These are phyloP conservation scores for Cordyceps farinosa DNA, from an alignment of 2,329 filamentous ascomycete genomes.

Conservation along the genomic window DNA sequence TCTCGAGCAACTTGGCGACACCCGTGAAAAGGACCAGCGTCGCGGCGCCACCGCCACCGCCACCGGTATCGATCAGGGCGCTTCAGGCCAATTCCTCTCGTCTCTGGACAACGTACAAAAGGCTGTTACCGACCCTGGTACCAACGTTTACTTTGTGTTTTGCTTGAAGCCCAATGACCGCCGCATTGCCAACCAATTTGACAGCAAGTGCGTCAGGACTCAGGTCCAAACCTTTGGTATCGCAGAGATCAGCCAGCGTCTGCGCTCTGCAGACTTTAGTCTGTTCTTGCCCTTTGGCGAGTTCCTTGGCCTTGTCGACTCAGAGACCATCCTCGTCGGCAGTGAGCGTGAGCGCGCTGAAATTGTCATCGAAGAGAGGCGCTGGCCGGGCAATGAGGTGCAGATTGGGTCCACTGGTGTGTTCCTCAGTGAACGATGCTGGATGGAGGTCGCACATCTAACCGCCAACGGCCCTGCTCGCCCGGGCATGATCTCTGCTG, in stretches of 20 bases:
- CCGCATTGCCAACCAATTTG: constrained; percentile 96
- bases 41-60: constrained; percentile 41
- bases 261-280: constrained; percentile 92
- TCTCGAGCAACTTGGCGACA: constrained; percentile 47
- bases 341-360: constrained; percentile 91
- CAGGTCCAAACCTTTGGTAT: constrained; percentile 96
- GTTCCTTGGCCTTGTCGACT: constrained; percentile 83
- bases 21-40: constrained; percentile 40
- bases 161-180: constrained; percentile 97
- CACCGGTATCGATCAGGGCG: constrained; percentile 67
- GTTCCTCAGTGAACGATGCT: constrained; percentile 93
- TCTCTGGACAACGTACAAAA: constrained; percentile 89
- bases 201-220: constrained; percentile 94
- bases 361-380: constrained; percentile 83
- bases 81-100: constrained; percentile 85
- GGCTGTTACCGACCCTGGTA: constrained; percentile 74
- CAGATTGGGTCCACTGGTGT: constrained; percentile 87
- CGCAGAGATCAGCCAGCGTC: constrained; percentile 89
- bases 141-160: constrained; percentile 94
- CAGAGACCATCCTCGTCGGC: constrained; percentile 80
- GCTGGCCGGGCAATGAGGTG: constrained; percentile 90
- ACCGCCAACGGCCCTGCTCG: constrained; percentile 48
- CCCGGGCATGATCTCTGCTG: constrained; percentile 56
- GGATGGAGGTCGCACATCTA: constrained; percentile 82
- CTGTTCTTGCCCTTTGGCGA: constrained; percentile 94